Percentiles rank a stretch among this genome's conserved stretches.
phyloP scores from a whole-genome alignment of 1,284 basidiomycete species.

The Sporisorium exsertum region DNA sequence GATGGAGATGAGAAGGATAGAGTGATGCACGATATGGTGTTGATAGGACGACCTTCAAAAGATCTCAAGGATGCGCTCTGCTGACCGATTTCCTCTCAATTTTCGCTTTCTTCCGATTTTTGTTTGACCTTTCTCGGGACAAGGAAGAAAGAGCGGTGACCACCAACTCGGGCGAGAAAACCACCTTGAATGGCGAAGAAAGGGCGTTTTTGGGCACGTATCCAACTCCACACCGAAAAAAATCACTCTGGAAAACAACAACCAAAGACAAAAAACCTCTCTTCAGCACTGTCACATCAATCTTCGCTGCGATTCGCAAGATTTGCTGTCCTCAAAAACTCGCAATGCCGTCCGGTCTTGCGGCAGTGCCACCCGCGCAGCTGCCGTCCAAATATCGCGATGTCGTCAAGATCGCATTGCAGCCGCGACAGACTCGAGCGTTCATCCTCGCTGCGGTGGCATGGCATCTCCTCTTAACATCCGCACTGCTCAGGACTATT shows the following conservation, averaged over 20 bases:
- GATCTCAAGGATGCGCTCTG: not conserved
- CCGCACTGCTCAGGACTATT: constrained; percentile 17
- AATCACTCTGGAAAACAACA: not conserved
- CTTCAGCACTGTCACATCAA: not conserved
- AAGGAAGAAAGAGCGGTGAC: constrained; percentile 14
- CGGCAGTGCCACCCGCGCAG: constrained; percentile 45
- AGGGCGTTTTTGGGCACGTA: constrained; percentile 3
- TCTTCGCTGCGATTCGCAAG: not conserved
- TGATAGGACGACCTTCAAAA: not conserved
- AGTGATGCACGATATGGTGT: not conserved
- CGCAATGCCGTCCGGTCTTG: constrained; percentile 32
- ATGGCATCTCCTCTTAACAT: constrained; percentile 35
- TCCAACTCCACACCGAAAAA: constrained; percentile 19
- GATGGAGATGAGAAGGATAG: not conserved
- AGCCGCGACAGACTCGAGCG: constrained; percentile 54
- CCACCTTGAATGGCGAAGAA: not conserved
- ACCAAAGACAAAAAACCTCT: constrained; percentile 19
- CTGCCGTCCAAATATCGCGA: constrained; percentile 46
- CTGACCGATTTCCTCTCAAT: not conserved
- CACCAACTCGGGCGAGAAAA: constrained; percentile 28
- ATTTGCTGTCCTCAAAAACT: not conserved
- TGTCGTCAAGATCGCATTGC: constrained; percentile 50
- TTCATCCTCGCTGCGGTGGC: constrained; percentile 42
- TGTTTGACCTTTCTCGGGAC: constrained; percentile 17
- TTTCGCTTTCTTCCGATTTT: constrained; percentile 18